phyloP scores from a whole-genome alignment of 2,329 filamentous ascomycete species.

The Colletotrichum sp. region DNA sequence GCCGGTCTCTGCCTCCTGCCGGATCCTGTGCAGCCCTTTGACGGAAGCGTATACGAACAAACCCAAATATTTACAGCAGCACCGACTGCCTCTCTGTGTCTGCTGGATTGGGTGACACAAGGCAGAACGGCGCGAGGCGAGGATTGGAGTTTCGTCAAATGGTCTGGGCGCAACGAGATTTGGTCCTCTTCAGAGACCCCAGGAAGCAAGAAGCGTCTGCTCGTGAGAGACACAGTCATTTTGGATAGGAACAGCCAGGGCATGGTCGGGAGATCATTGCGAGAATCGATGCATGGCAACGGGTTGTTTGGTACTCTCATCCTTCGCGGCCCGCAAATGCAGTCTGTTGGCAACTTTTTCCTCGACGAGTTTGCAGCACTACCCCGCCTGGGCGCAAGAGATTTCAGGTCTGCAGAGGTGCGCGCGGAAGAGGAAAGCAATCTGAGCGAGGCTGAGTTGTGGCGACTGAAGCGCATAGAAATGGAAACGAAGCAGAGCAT shows the following conservation, averaged over 20 bases:
- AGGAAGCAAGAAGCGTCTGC: constrained; percentile 57
- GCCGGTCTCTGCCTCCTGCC: constrained; percentile 74
- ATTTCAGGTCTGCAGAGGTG: constrained; percentile 68
- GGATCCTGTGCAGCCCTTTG: constrained; percentile 93
- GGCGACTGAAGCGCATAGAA: constrained; percentile 60
- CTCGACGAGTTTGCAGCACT: constrained; percentile 77
- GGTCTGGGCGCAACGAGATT: constrained; percentile 89
- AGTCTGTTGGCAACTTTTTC: constrained; percentile 74
- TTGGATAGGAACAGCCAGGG: constrained; percentile 61
- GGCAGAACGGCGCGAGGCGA: constrained; percentile 86
- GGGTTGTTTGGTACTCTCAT: constrained; percentile 87
- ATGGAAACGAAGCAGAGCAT: constrained; percentile 66
- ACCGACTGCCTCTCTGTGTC: constrained; percentile 69
- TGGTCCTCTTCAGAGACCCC: constrained; percentile 53
- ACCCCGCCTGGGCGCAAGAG: constrained; percentile 82
- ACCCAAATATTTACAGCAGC: constrained; percentile 75
- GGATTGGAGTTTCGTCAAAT: constrained; percentile 82
- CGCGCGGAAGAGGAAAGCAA: constrained; percentile 42
- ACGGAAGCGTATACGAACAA: constrained; percentile 83
- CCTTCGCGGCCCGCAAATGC: constrained; percentile 75
- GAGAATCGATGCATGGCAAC: constrained; percentile 73
- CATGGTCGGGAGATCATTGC: constrained; percentile 44
- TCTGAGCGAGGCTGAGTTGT: constrained; percentile 50
- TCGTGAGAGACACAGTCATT: constrained; percentile 86
- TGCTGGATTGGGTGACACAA: constrained; percentile 94